Evolutionary conservation across 2,329 filamentous ascomycete genomes (phyloP).

Genomic region (Parascedosporium putredinis): DNA sequence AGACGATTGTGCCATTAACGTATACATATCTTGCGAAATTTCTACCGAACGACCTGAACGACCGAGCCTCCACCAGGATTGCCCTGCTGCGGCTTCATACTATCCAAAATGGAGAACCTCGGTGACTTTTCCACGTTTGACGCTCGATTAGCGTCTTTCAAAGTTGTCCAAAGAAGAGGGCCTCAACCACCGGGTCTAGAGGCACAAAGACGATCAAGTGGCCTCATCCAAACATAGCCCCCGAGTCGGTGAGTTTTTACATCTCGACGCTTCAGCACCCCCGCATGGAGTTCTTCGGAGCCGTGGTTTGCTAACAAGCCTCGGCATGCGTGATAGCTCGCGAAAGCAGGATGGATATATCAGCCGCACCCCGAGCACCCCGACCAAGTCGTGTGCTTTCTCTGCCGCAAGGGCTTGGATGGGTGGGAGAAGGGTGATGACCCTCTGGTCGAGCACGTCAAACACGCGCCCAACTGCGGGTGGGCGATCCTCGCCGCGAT

Average conservation of each 20-base stretch:
- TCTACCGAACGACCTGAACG: too few relatives aligned
- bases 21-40: too few relatives aligned
- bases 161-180: constrained; percentile 57
- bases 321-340: constrained; percentile 49
- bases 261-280: too few relatives aligned
- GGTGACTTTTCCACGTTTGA: constrained; percentile 55
- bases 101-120: constrained; percentile 9
- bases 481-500: constrained; percentile 68
- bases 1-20: too few relatives aligned
- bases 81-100: too few relatives aligned
- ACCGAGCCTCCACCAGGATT: too few relatives aligned
- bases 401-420: constrained; percentile 74
- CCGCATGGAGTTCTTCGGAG: too few relatives aligned
- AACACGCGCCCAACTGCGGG: constrained; percentile 70
- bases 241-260: constrained; percentile 20
- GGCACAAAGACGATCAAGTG: constrained; percentile 53
- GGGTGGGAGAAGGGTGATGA: constrained; percentile 87
- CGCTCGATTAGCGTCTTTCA: constrained; percentile 73
- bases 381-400: constrained; percentile 85
- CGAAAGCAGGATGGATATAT: constrained; percentile 85
- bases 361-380: constrained; percentile 62
- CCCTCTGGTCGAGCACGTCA: constrained; percentile 74
- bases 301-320: constrained; percentile 10
- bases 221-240: constrained; percentile 51
- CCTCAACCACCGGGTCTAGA: constrained; percentile 48